Percentiles rank a stretch among this genome's conserved stretches.
phyloP scores from a whole-genome alignment of 805 yeast genomes.

The Tetrapisispora arboricola region DNA sequence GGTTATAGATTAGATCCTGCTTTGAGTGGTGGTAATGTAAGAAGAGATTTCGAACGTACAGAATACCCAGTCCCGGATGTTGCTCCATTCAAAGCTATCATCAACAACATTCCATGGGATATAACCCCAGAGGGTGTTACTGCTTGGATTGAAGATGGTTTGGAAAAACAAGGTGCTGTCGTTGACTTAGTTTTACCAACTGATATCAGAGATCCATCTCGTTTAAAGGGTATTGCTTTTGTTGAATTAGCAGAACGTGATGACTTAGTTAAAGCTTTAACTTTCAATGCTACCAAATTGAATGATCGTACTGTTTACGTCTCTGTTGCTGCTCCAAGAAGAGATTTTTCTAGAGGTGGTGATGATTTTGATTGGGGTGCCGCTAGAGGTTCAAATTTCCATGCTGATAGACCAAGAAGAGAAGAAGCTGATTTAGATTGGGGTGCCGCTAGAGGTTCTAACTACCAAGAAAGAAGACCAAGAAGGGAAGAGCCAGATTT shows the following conservation, averaged over 20 bases:
- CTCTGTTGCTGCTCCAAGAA: slow-evolving; percentile 70
- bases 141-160: slow-evolving; percentile 49
- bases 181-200: slow-evolving; percentile 62
- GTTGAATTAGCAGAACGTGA: slow-evolving; percentile 72
- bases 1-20: slow-evolving; percentile 32
- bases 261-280: slow-evolving; percentile 63
- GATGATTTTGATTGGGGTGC: slow-evolving; percentile 40
- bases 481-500: slow-evolving; percentile 30
- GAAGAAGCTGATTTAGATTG: slow-evolving; percentile 38
- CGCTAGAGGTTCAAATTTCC: slow-evolving; percentile 28
- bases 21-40: slow-evolving; percentile 28
- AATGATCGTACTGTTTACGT: slow-evolving; percentile 62
- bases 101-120: slow-evolving; percentile 80
- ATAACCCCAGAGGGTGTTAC: slow-evolving; percentile 52
- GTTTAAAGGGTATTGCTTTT: slow-evolving; percentile 81
- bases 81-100: slow-evolving; percentile 88
- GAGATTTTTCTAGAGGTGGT: slow-evolving; percentile 33
- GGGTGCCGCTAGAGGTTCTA: slow-evolving; percentile 43
- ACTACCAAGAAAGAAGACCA: slow-evolving; percentile 27
- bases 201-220: slow-evolving; percentile 50
- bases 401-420: slow-evolving; percentile 22
- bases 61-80: slow-evolving; percentile 82
- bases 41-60: slow-evolving; percentile 37
- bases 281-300: slow-evolving; percentile 57
- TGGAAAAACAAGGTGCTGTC: slow-evolving; percentile 44